Percentiles rank a stretch among this genome's conserved stretches.
These are phyloP conservation scores for Fraxinus pennsylvanica DNA, from an alignment of 257 asterid species.

Conservation along the genomic window DNA sequence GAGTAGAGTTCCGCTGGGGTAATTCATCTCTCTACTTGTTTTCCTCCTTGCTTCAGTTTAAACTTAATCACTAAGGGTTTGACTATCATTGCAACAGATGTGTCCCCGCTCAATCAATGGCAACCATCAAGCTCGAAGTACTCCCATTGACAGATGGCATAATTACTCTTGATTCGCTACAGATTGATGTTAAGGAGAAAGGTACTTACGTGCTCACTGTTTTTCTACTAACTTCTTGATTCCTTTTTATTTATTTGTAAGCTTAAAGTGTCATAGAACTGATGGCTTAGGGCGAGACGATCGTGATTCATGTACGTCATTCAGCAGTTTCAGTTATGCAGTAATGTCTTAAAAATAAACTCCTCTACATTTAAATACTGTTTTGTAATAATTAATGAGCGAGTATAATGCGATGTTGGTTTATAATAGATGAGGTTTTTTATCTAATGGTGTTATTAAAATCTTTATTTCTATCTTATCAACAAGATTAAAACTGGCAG, in stretches of 20 bases:
- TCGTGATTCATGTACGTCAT: not conserved
- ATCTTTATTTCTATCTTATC: not conserved
- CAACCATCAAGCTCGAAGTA: constrained; percentile 95
- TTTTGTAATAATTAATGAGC: not conserved
- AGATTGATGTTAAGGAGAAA: constrained; percentile 81
- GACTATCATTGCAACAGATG: constrained; percentile 47
- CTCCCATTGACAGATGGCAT: constrained; percentile 97
- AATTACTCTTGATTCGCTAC: constrained; percentile 93
- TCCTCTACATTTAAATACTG: not conserved
- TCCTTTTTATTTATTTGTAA: not conserved
- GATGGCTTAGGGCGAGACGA: not conserved
- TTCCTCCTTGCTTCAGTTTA: constrained; percentile 14
- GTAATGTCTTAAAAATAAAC: not conserved
- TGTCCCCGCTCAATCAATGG: constrained; percentile 84
- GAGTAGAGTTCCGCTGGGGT: constrained; percentile 98
- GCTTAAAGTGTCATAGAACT: not conserved
- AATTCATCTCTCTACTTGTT: constrained; percentile 27
- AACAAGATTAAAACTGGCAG: constrained; percentile 12
- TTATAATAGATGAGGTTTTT: no score
- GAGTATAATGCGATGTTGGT: no score
- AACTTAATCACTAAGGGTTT: constrained; percentile 20
- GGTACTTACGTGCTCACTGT: not conserved
- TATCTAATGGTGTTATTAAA: not conserved
- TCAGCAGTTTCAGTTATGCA: not conserved
- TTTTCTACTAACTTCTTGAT: constrained; percentile 23